These are phyloP conservation scores for Pythium dissotocum DNA, from an alignment of 352 stramenopile genomes.

Conservation along the genomic window DNA sequence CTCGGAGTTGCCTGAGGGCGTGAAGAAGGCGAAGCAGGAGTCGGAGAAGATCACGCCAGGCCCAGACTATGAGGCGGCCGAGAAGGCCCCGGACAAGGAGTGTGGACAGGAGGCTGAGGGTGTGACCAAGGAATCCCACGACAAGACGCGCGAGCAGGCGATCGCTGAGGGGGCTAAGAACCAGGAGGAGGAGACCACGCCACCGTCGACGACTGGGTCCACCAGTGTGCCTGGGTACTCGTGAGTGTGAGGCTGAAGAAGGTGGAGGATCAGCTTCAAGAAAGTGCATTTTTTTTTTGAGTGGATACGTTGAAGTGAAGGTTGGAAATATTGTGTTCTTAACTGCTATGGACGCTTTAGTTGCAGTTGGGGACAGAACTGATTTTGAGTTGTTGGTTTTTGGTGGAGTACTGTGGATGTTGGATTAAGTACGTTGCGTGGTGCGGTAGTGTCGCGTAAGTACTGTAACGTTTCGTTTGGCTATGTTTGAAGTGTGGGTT, in stretches of 20 bases:
- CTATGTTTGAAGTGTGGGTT: conserved; percentile 1
- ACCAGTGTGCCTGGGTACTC: background rate
- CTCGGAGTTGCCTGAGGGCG: conserved; percentile 23
- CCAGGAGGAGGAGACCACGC: conserved; percentile 74
- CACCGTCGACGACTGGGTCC: conserved; percentile 22
- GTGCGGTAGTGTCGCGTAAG: background rate
- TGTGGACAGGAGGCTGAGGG: conserved; percentile 29
- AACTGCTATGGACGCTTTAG: background rate
- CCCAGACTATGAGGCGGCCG: conserved; percentile 29
- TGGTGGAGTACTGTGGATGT: background rate
- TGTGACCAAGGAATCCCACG: conserved; percentile 36
- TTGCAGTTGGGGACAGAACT: background rate
- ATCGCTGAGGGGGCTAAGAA: conserved; percentile 61
- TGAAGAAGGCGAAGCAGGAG: conserved; percentile 23
- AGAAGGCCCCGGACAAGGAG: conserved; percentile 45
- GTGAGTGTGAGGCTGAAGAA: background rate
- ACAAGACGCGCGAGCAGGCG: conserved; percentile 43
- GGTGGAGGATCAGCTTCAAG: background rate
- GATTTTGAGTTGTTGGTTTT: background rate
- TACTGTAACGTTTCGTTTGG: background rate
- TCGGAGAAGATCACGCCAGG: conserved; percentile 20
- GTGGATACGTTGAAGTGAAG: background rate
- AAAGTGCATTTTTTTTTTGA: background rate
- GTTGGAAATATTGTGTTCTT: background rate
- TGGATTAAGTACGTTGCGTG: background rate